Percentiles rank a stretch among this genome's conserved stretches.
phyloP scores from a whole-genome alignment of 2,329 filamentous ascomycete genomes.

The Nigrospora osmanthi region DNA sequence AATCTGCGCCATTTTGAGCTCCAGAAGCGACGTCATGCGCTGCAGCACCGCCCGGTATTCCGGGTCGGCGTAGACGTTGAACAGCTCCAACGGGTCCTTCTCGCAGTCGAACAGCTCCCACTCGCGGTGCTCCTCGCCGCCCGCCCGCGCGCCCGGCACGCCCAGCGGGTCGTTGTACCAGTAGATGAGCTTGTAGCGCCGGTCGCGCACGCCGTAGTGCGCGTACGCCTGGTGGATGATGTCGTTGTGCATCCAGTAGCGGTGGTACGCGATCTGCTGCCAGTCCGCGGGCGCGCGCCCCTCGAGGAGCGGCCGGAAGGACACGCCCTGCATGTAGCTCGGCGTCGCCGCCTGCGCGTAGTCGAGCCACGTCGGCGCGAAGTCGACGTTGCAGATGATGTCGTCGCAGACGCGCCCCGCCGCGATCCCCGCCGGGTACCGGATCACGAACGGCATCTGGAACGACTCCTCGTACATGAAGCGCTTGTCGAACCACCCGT shows the following conservation, averaged over 20 bases:
- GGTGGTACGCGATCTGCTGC: slow-evolving; percentile 45
- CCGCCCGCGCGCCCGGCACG: slow-evolving; percentile 32
- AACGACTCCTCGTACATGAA: slow-evolving; percentile 52
- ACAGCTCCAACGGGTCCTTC: slow-evolving; percentile 40
- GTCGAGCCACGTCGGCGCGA: slow-evolving; percentile 42
- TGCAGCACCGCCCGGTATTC: slow-evolving; percentile 27
- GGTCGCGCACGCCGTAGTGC: slow-evolving; percentile 43
- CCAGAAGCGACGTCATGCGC: slow-evolving; percentile 31
- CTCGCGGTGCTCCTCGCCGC: slow-evolving; percentile 33
- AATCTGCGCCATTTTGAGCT: slow-evolving; percentile 35
- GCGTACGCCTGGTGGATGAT: slow-evolving; percentile 39
- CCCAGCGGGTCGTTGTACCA: slow-evolving; percentile 45
- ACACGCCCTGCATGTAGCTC: slow-evolving; percentile 43
- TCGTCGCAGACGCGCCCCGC: slow-evolving; percentile 32
- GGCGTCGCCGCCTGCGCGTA: slow-evolving; percentile 31
- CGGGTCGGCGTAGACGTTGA: slow-evolving; percentile 33
- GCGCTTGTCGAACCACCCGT: slow-evolving; percentile 50
- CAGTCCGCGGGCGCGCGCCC: slow-evolving; percentile 31
- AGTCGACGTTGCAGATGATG: slow-evolving; percentile 47
- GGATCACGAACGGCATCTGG: slow-evolving; percentile 46
- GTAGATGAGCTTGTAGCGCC: slow-evolving; percentile 47
- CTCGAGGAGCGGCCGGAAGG: slow-evolving; percentile 29
- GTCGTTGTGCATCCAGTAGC: slow-evolving; percentile 50
- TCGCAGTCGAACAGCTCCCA: slow-evolving; percentile 48
- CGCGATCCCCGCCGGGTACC: slow-evolving; percentile 33